phyloP scores from a whole-genome alignment of 2,329 filamentous ascomycete genomes.

The Colletotrichum echinochloae region DNA sequence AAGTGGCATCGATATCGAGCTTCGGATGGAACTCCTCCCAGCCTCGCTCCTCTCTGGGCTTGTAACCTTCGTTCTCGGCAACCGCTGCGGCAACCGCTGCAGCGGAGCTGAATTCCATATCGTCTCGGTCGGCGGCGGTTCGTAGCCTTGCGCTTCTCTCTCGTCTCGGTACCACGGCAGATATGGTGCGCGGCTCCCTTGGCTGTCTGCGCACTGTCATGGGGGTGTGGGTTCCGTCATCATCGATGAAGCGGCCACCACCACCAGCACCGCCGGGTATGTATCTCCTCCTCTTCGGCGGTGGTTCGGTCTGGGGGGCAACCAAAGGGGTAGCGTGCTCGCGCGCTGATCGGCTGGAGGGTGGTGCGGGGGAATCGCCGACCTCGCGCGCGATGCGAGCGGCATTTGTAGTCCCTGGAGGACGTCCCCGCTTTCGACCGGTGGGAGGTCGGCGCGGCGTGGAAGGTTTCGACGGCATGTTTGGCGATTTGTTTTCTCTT shows the following conservation, averaged over 20 bases:
- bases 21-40: conserved; percentile 99
- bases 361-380: conserved; percentile 48
- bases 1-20: conserved; percentile 85
- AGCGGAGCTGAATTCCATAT: conserved; percentile 85
- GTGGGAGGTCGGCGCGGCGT: conserved; percentile 57
- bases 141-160: conserved; percentile 69
- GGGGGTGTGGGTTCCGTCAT: conserved; percentile 71
- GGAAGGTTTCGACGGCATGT: conserved; percentile 51
- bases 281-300: conserved; percentile 80
- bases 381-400: conserved; percentile 55
- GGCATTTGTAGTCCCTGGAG: conserved; percentile 57
- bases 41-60: conserved; percentile 93
- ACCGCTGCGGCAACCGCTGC: conserved; percentile 89
- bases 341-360: conserved; percentile 50
- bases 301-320: conserved; percentile 61
- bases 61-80: conserved; percentile 94
- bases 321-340: conserved; percentile 41
- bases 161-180: conserved; percentile 64
- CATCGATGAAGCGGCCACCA: conserved; percentile 85
- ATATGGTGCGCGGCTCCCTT: conserved; percentile 49
- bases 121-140: conserved; percentile 65
- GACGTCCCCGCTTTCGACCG: conserved; percentile 61
- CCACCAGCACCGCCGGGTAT: conserved; percentile 88
- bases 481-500: conserved; percentile 15
- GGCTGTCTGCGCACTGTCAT: conserved; percentile 51